Base-by-base conservation (phyloP, 1,284 basidiomycete species). In the Pholiota adiposa region DNA sequence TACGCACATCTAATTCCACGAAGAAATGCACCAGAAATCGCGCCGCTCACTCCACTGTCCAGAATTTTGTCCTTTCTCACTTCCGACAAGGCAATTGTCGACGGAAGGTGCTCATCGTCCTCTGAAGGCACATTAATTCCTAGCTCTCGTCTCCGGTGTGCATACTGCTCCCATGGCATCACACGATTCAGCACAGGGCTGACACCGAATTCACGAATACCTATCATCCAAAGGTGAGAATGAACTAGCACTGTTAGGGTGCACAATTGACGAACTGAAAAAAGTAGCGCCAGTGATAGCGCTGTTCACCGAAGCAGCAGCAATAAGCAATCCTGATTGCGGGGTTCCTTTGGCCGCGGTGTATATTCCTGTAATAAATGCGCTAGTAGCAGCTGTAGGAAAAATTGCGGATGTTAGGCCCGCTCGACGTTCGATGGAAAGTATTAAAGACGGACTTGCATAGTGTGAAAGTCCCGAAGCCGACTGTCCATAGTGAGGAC, bases 361-460 rank as follows among this genome's bases (percentile, higher is more conserved):
- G 69, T 86, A 85, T 12, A 84, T 65, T n/a, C 86, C 85, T 36
- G 83, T 83, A 8, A 81, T 67, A 36, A 82, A 75, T 18, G 80
- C 80, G 58, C 83, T 84, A 55, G 79, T 70, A 21, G 79, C 72
- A 61, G 84, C 87, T 84, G 72, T 63, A 38, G 33, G 19, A 58
- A 12, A 51, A 51, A 27, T 31, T 44, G 19, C 4, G 19, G 2
- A 44, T 66, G 64, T 75, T 55, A 78, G 69, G 52, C 52, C 63
- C 56, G 56, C 61, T 67, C 61, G 58, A 56, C 58, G 49, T 25
- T 63, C 60, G 33, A 12, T 46, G 31, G 27, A 62, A 41, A 44
- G 53, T 29, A 56, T 54, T 61, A 70, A 77, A 76, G 83, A 89
- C 84, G 84, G 83, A 89, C 89, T 88, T 82, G 87, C 89, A 90